Percentiles rank a stretch among this genome's conserved stretches.
These are phyloP conservation scores for Yamadazyma membranifaciens DNA, from an alignment of 1,139 yeast genomes.

Conservation along the genomic window DNA sequence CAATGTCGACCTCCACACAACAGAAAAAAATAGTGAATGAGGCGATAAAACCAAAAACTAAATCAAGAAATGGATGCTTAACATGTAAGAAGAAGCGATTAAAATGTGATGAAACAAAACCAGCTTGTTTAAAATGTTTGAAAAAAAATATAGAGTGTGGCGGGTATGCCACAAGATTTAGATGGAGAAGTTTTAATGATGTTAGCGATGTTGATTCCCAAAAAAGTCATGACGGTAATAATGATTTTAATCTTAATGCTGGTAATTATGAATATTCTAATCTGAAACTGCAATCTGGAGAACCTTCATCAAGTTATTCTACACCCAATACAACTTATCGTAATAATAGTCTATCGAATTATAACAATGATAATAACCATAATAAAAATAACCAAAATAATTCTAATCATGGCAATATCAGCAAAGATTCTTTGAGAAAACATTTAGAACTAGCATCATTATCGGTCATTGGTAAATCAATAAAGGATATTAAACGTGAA, in stretches of 20 bases:
- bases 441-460: conserved; percentile 55
- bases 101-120: conserved; percentile 48
- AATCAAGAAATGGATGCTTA: conserved; percentile 31
- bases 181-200: conserved; percentile 56
- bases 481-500: conserved; percentile 48
- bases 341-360: neutral
- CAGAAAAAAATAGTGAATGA: conserved; percentile 5
- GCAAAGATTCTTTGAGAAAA: conserved; percentile 24
- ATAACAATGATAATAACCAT: neutral
- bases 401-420: neutral
- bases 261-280: neutral
- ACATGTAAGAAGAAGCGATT: conserved; percentile 31
- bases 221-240: neutral
- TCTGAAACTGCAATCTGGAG: neutral
- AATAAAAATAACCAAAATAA: neutral
- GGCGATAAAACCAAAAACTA: conserved; percentile 13
- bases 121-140: conserved; percentile 37
- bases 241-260: neutral
- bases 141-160: conserved; percentile 29
- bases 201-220: neutral
- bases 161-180: conserved; percentile 62
- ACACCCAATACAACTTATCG: neutral
- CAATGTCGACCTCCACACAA: conserved; percentile 4
- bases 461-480: conserved; percentile 52
- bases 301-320: neutral